Conservation (phyloP, 2,329 filamentous ascomycete genomes). For the Aspergillus aculeatinus region DNA sequence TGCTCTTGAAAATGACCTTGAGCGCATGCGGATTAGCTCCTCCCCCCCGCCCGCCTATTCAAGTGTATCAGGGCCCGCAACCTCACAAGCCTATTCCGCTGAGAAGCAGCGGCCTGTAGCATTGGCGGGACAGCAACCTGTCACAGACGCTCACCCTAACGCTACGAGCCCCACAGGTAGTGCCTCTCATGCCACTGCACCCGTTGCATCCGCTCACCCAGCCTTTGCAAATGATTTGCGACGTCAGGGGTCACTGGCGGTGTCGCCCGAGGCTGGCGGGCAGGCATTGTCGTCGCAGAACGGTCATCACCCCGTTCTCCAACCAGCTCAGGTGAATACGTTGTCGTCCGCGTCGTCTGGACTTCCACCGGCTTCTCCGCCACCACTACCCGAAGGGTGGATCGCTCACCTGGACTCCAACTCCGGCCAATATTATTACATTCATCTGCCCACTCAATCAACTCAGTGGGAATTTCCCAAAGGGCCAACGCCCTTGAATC, state of each 20-base stretch:
- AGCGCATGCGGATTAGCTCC: slow-evolving; percentile 74
- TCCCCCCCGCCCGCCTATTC: slow-evolving; percentile 96
- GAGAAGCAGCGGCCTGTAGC: slow-evolving; percentile 67
- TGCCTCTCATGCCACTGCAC: slow-evolving; percentile 14
- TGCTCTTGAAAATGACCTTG: slow-evolving; percentile 82
- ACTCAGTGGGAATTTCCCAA: slow-evolving; percentile 99
- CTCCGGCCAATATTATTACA: slow-evolving; percentile 98
- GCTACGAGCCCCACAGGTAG: slow-evolving; percentile 22
- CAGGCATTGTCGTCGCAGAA: slow-evolving; percentile 15
- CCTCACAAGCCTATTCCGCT: slow-evolving; percentile 64
- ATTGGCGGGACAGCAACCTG: slow-evolving; percentile 15
- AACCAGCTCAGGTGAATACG: slow-evolving; percentile 28
- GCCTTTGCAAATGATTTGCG: slow-evolving; percentile 85
- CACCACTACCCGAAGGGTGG: slow-evolving; percentile 94
- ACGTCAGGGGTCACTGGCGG: slow-evolving; percentile 34
- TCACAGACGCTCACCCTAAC: slow-evolving; percentile 29
- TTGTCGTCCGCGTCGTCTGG: slow-evolving; percentile 41
- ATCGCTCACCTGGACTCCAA: slow-evolving; percentile 94
- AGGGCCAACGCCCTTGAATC: slow-evolving; percentile 82
- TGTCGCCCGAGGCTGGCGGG: slow-evolving; percentile 36
- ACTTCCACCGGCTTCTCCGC: slow-evolving; percentile 74
- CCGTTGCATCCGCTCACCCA: slow-evolving; percentile 57
- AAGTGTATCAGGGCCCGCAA: slow-evolving; percentile 58
- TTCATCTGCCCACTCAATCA: slow-evolving; percentile 89
- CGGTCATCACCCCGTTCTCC: slow-evolving; percentile 18